phyloP scores from a whole-genome alignment of 768 basidiomycete species.

The Mrakia frigida region DNA sequence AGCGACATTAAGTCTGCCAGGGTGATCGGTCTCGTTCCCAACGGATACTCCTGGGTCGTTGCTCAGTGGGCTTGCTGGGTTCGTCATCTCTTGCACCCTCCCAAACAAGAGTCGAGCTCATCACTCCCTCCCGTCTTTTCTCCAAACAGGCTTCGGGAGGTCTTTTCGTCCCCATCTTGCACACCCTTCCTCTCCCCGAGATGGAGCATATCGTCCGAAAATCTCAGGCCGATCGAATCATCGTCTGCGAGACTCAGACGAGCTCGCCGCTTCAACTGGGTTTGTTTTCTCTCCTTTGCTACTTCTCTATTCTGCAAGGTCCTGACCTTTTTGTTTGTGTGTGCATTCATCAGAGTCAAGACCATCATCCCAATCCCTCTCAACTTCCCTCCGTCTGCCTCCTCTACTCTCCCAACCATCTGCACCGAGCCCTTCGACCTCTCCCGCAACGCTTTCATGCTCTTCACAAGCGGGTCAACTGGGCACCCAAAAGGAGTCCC shows the following conservation, averaged over 20 bases:
- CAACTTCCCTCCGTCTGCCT: background rate
- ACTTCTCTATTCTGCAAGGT: background rate
- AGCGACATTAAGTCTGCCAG: conserved; percentile 23
- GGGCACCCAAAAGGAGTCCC: conserved; percentile 30
- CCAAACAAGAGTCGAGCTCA: background rate
- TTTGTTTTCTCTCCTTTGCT: conserved; percentile 4
- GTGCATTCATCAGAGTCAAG: background rate
- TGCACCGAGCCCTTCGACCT: conserved; percentile 19
- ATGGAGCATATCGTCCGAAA: conserved; percentile 39
- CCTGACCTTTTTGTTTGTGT: background rate
- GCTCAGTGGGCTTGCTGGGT: conserved; percentile 32
- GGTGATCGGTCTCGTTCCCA: conserved; percentile 26
- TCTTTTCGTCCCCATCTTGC: conserved; percentile 38
- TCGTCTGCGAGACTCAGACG: conserved; percentile 35
- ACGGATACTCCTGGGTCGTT: conserved; percentile 30
- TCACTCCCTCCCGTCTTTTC: background rate
- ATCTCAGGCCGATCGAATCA: conserved; percentile 34
- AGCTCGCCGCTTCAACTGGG: conserved; percentile 32
- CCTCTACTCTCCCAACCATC: conserved; percentile 17
- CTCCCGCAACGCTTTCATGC: conserved; percentile 23
- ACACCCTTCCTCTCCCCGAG: conserved; percentile 39
- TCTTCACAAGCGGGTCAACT: conserved; percentile 28
- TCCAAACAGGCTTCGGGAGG: conserved; percentile 36
- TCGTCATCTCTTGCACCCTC: background rate
- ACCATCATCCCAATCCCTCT: conserved; percentile 15